phyloP scores from a whole-genome alignment of 805 yeast genomes.

The Schizosaccharomyces osmophilus region DNA sequence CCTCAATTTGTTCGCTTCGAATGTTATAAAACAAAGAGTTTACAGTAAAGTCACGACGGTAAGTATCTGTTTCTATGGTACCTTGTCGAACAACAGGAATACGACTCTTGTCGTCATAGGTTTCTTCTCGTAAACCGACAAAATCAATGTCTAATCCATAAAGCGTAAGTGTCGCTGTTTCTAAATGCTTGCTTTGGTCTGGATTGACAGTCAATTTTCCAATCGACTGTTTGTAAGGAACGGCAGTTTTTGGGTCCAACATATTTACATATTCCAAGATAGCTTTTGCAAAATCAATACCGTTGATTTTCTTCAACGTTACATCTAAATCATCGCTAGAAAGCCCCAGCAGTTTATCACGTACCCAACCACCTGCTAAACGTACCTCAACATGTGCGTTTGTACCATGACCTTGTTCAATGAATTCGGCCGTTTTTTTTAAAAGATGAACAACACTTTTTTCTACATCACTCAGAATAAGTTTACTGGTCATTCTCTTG shows the following conservation, averaged over 20 bases:
- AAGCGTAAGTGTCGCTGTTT: conserved; percentile 79
- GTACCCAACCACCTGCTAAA: conserved; percentile 3
- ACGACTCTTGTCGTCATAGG: conserved; percentile 57
- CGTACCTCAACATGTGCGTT: not conserved
- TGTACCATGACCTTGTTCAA: not conserved
- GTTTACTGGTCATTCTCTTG: not conserved
- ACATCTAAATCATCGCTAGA: conserved; percentile 75
- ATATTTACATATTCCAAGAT: conserved; percentile 19
- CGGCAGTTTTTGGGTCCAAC: conserved; percentile 7
- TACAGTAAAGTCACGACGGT: conserved; percentile 81
- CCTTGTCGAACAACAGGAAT: conserved; percentile 72
- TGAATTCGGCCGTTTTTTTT: not conserved
- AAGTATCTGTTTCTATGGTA: conserved; percentile 76
- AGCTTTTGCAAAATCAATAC: conserved; percentile 55
- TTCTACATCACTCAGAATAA: not conserved
- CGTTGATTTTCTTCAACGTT: conserved; percentile 64
- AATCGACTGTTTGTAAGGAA: conserved; percentile 9
- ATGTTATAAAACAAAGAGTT: conserved; percentile 81
- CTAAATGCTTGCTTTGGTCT: conserved; percentile 84
- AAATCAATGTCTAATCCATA: conserved; percentile 76
- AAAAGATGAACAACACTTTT: not conserved
- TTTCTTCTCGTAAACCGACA: conserved; percentile 74
- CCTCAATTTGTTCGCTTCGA: conserved; percentile 46
- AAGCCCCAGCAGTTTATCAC: conserved; percentile 36
- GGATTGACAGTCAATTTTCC: conserved; percentile 38